These are phyloP conservation scores for Eucalyptus grandis DNA, from an alignment of 345 rosid species.

Conservation along the genomic window DNA sequence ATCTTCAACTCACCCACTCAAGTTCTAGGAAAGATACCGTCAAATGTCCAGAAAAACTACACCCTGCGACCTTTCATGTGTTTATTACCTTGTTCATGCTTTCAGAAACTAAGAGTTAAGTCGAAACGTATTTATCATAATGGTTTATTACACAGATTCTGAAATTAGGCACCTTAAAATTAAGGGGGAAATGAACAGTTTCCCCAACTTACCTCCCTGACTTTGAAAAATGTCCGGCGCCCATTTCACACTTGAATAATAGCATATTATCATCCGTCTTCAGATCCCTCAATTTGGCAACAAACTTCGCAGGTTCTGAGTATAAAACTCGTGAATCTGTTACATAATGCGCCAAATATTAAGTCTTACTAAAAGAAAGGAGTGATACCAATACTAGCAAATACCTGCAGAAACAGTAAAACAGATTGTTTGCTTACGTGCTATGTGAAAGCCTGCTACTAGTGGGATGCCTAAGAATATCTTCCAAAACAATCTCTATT, in stretches of 20 bases:
- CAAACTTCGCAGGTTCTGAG: conserved; percentile 88
- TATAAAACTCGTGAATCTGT: conserved; percentile 90
- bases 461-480: background rate
- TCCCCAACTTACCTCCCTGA: conserved; percentile 63
- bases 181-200: background rate
- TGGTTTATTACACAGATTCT: background rate
- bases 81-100: background rate
- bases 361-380: background rate
- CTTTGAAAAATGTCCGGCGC: conserved; percentile 93
- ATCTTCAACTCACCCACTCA: background rate
- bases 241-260: conserved; percentile 78
- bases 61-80: background rate
- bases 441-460: background rate
- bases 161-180: background rate
- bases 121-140: background rate
- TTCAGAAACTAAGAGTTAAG: background rate
- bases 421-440: background rate
- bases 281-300: conserved; percentile 83
- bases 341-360: background rate
- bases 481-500: background rate
- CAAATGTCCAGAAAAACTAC: background rate
- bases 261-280: conserved; percentile 68
- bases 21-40: background rate
- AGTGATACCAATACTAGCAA: background rate
- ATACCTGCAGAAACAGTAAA: background rate